Conservation (phyloP, 352 stramenopile species). For the Phytophthora cryptogea region DNA sequence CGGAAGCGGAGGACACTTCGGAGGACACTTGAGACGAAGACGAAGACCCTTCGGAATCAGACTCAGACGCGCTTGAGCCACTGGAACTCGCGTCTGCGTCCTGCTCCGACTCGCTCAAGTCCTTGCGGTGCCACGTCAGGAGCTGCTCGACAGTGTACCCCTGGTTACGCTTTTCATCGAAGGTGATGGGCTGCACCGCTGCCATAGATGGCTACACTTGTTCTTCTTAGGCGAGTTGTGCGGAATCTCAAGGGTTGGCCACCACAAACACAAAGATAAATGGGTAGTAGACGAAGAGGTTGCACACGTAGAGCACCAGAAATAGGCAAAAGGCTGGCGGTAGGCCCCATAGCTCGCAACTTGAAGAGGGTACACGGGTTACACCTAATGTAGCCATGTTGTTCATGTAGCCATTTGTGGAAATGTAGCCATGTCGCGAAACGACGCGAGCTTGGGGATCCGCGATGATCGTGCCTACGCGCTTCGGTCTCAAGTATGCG, state of each 20-base stretch:
- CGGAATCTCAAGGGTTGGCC: not conserved
- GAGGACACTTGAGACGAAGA: conserved; percentile 10
- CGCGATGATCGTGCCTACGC: conserved; percentile 72
- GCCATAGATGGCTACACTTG: conserved; percentile 29
- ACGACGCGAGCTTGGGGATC: conserved; percentile 18
- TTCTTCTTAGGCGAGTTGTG: not conserved
- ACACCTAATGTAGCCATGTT: not conserved
- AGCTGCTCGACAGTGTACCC: conserved; percentile 13
- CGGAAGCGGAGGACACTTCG: conserved; percentile 10
- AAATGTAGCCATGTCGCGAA: conserved; percentile 19
- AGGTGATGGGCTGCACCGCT: conserved; percentile 15
- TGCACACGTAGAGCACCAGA: not conserved
- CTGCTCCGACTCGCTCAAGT: not conserved
- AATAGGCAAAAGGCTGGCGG: conserved; percentile 13
- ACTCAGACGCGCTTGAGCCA: not conserved
- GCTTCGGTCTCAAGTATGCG: conserved; percentile 84
- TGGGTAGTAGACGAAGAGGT: not conserved
- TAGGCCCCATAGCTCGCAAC: not conserved
- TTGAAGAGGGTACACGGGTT: not conserved
- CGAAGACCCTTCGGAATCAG: conserved; percentile 14
- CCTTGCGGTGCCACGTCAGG: conserved; percentile 19
- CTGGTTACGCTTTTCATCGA: conserved; percentile 14
- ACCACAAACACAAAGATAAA: not conserved
- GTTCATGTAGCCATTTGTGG: too few species aligned
- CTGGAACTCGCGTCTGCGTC: conserved; percentile 3